Conservation (phyloP, 352 stramenopile genomes). For the Plasmopara muralis region DNA sequence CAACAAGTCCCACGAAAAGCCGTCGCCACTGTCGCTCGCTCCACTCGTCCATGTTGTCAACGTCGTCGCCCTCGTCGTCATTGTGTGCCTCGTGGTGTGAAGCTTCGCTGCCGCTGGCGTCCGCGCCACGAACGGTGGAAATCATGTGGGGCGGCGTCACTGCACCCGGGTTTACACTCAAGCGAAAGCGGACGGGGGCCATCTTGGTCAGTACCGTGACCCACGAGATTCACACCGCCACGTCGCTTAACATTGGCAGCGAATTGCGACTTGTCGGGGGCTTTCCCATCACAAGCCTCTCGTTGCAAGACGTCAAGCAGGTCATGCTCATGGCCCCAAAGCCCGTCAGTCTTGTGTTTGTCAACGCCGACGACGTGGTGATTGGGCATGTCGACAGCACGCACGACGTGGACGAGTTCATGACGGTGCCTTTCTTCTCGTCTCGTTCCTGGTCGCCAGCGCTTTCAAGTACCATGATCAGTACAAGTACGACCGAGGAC, state of each 20-base stretch:
- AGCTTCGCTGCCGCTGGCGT: conserved; percentile 13
- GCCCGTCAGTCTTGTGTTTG: conserved; percentile 71
- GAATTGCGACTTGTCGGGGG: conserved; percentile 68
- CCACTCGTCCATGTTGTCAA: too few relatives aligned
- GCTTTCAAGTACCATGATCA: conserved; percentile 14
- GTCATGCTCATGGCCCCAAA: conserved; percentile 68
- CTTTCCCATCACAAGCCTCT: conserved; percentile 66
- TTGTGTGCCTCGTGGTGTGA: neutral
- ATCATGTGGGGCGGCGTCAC: conserved; percentile 59
- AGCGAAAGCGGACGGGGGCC: conserved; percentile 58
- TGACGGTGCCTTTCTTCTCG: conserved; percentile 11
- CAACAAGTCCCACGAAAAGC: too few relatives aligned
- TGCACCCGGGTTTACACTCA: conserved; percentile 63
- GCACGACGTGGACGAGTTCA: conserved; percentile 30
- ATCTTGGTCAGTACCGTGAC: conserved; percentile 66
- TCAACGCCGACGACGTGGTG: conserved; percentile 45
- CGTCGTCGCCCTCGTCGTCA: too few relatives aligned
- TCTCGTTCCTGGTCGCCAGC: conserved; percentile 3
- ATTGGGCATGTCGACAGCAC: conserved; percentile 12
- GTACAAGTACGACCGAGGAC: conserved; percentile 15
- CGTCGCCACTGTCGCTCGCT: too few relatives aligned
- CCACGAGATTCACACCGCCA: conserved; percentile 14
- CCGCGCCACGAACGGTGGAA: conserved; percentile 48
- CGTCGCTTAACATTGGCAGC: conserved; percentile 49
- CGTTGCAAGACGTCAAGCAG: conserved; percentile 69